Evolutionary conservation across 169 alveolate genomes (phyloP).

Genomic region (Plasmodium berghei): DNA sequence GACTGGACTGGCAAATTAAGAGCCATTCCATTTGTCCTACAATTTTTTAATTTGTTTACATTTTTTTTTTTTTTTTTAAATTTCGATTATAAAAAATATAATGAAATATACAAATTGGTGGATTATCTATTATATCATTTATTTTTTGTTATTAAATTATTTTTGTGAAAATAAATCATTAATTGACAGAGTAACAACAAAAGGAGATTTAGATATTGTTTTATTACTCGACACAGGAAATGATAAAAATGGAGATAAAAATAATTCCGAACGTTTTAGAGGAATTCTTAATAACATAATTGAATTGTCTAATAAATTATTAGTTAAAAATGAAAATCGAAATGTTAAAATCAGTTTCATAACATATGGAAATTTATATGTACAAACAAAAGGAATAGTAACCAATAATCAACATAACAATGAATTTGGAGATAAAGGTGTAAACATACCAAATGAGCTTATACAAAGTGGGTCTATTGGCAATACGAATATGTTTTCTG

Average conservation of each 20-base stretch:
- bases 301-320: conserved; percentile 21
- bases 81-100: not conserved
- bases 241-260: not conserved
- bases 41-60: no score
- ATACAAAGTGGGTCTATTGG: no score
- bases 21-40: no score
- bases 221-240: conserved; percentile 24
- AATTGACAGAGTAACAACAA: conserved; percentile 22
- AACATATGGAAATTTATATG: conserved; percentile 32
- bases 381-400: not conserved
- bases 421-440: not conserved
- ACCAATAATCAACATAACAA: not conserved
- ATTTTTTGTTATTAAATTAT: conserved; percentile 3
- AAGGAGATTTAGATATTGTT: conserved; percentile 60
- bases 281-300: conserved; percentile 18
- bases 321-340: not conserved
- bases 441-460: not conserved
- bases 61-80: no score
- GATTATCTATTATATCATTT: not conserved
- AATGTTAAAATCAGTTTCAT: conserved; percentile 18
- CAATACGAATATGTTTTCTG: no score
- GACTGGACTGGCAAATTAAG: no score
- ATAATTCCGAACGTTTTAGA: not conserved
- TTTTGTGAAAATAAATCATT: conserved; percentile 1
- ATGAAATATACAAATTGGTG: not conserved